Conservation (phyloP, 116 monocot genomes). For the Trichopus zeylanicus region DNA sequence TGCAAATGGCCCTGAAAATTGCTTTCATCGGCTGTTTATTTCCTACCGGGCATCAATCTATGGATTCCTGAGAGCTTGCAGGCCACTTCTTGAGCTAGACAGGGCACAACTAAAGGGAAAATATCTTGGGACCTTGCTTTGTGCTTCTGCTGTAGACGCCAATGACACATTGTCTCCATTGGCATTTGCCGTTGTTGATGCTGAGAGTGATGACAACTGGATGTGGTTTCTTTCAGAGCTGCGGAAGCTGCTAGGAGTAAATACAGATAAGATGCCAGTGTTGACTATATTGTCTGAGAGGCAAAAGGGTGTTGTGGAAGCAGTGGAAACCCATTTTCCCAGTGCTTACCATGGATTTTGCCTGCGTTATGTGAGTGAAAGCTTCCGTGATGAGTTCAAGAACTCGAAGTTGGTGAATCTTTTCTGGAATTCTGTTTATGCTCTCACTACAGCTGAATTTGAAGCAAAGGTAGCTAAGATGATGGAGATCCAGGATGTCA, state of each 20-base stretch:
- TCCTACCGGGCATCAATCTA: slow-evolving; percentile 82
- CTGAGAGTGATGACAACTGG: slow-evolving; percentile 94
- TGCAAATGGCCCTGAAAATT: slow-evolving; percentile 65
- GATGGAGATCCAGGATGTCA: slow-evolving; percentile 86
- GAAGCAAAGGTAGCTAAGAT: slow-evolving; percentile 76
- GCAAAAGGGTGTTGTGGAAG: slow-evolving; percentile 60
- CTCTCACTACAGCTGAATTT: slow-evolving; percentile 82
- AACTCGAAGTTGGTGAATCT: slow-evolving; percentile 92
- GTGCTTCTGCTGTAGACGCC: slow-evolving; percentile 92
- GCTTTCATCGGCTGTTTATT: slow-evolving; percentile 85
- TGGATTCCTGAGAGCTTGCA: slow-evolving; percentile 85
- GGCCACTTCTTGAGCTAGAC: slow-evolving; percentile 88
- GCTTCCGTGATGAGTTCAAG: slow-evolving; percentile 93
- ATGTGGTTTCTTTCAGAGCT: slow-evolving; percentile 97
- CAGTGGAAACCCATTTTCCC: slow-evolving; percentile 86
- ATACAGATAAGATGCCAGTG: slow-evolving; percentile 92
- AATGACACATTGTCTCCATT: slow-evolving; percentile 63
- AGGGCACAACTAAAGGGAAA: slow-evolving; percentile 87
- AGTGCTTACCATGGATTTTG: slow-evolving; percentile 89
- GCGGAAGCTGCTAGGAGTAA: slow-evolving; percentile 82
- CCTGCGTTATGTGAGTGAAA: slow-evolving; percentile 81
- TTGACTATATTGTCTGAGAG: slow-evolving; percentile 87
- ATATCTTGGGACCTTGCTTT: slow-evolving; percentile 83
- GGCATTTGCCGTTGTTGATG: slow-evolving; percentile 85
- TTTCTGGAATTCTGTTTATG: slow-evolving; percentile 94